A percentile compares a stretch with the other conserved stretches of the same genome.
Evolutionary conservation across 2,329 filamentous ascomycete species (phyloP).

Genomic region (Xylariaceae sp.): DNA sequence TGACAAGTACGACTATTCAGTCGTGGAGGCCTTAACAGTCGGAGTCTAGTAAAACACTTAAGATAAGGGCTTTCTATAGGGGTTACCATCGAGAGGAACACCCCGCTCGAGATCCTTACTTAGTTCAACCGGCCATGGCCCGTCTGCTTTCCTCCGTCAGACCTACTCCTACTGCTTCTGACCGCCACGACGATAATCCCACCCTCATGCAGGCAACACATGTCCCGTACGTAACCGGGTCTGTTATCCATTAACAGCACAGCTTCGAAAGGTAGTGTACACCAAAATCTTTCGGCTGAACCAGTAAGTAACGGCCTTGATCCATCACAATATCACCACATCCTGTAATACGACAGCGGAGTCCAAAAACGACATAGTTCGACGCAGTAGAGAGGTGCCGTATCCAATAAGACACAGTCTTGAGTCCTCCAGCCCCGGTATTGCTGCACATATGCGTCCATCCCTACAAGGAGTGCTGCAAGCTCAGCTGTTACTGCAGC

Average conservation of each 20-base stretch:
- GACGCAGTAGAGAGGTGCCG: not conserved
- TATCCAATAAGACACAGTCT: constrained; percentile 8
- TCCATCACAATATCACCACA: constrained; percentile 5
- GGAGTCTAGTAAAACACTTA: too few relatives aligned
- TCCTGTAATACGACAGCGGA: constrained; percentile 3
- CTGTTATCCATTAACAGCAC: not conserved
- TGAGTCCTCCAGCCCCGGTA: not conserved
- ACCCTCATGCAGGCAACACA: not conserved
- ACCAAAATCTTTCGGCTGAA: not conserved
- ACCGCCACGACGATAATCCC: not conserved
- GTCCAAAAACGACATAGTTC: constrained; percentile 6
- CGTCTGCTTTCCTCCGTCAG: not conserved
- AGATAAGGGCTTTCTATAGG: too few relatives aligned
- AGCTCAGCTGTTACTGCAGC: constrained; percentile 19
- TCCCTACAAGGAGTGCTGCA: constrained; percentile 12
- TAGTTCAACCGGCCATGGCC: not conserved
- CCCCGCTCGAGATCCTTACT: not conserved
- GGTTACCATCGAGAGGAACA: too few relatives aligned
- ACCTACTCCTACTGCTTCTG: not conserved
- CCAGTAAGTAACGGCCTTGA: not conserved
- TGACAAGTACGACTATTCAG: not conserved
- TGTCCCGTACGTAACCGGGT: not conserved
- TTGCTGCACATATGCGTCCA: constrained; percentile 2
- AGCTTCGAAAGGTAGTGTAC: constrained; percentile 1
- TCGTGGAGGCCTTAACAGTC: too few relatives aligned